Evolutionary conservation across 2,329 filamentous ascomycete genomes (phyloP), one percentile per base, ranked within the genome.

Genomic region (Talaromyces sp.): DNA sequence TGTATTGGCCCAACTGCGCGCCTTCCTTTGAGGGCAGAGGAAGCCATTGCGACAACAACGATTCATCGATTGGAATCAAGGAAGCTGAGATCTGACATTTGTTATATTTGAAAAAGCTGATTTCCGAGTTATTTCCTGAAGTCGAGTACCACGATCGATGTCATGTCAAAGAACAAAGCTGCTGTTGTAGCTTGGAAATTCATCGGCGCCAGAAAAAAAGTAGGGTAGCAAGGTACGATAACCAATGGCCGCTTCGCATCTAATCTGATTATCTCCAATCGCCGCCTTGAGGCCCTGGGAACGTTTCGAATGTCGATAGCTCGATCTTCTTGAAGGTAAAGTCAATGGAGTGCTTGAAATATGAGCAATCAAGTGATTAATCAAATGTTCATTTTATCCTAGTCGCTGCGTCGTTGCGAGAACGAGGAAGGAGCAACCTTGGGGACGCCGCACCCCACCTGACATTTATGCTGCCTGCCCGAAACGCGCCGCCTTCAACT

Each of bases 401-500:
- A 5, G 33, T 56, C 5, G 1, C 3, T 8, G 33, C 1, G 48
- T 11, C 11, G n/a, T 45, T 45, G 0, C 10, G 2, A n/a, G 27
- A 16, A 47, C 8, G 14, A 52, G 24, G 52, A 22, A 56, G 33
- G 31, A 13, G 31, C 52, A 56, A 65, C 64, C 64, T 43, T 65
- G 60, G 35, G 54, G 64, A 65, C 27, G 50, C 50, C 41, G 41
- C 59, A 62, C 64, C 59, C 64, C 64, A 56, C 63, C 48, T 56
- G 41, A 57, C 39, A 54, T 56, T 56, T 63, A 58, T 57, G 61
- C 50, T 39, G 63, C 27, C 41, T 45, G 22, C 19, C 33, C 43
- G 52, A 64, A 45, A 54, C 61, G 52, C 52, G 37, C 31, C 52
- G 9, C n/a, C 52, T 9, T 16, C 47, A 50, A 50, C 47, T 50